These are phyloP conservation scores for Holtermanniella nyarrowii DNA, from an alignment of 768 basidiomycete species.

Conservation along the genomic window DNA sequence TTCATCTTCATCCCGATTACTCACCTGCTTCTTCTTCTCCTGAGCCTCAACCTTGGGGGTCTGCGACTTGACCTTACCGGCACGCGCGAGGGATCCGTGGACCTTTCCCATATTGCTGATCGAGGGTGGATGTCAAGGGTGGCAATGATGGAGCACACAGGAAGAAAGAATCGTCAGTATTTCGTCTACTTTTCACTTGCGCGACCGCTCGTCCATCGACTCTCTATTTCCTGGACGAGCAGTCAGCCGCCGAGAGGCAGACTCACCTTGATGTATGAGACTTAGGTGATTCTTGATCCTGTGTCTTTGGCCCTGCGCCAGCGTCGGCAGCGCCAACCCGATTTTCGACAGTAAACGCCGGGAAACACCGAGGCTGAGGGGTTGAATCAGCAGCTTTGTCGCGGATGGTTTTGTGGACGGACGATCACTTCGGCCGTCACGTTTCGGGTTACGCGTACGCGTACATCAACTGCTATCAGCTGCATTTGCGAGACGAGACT, in stretches of 20 bases:
- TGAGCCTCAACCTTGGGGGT: slow-evolving; percentile 96
- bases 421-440: neutral
- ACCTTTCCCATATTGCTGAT: slow-evolving; percentile 47
- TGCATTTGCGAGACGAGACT: too few relatives aligned
- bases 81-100: slow-evolving; percentile 98
- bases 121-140: too few relatives aligned
- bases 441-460: too few relatives aligned
- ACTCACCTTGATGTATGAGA: too few relatives aligned
- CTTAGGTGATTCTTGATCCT: neutral
- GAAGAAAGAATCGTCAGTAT: too few relatives aligned
- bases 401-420: neutral
- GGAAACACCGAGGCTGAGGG: neutral
- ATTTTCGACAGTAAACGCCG: neutral
- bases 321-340: neutral
- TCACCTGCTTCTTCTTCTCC: slow-evolving; percentile 85
- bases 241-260: too few relatives aligned
- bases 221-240: too few relatives aligned
- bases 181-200: too few relatives aligned
- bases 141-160: too few relatives aligned
- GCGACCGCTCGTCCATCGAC: too few relatives aligned
- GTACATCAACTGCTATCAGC: too few relatives aligned
- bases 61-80: slow-evolving; percentile 98
- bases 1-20: neutral
- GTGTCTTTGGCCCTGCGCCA: neutral
- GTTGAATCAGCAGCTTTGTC: neutral